Evolutionary conservation across 331 rosid genomes (phyloP).

Genomic region (Malus hybrid): DNA sequence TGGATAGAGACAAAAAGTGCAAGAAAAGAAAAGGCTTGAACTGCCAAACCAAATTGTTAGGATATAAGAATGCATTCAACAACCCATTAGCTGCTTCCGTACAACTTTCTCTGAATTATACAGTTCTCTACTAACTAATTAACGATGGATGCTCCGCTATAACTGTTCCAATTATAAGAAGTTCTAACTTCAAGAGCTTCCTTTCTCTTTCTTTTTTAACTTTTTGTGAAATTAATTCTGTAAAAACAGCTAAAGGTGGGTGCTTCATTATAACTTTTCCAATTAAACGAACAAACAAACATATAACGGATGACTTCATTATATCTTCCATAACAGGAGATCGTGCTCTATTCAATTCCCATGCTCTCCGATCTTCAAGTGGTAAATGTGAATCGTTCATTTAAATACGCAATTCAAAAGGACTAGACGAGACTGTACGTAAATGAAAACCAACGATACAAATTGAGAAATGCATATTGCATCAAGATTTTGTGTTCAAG

Average conservation of each 20-base stretch:
- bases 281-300: neutral
- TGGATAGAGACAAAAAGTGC: neutral
- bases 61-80: neutral
- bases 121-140: neutral
- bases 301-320: neutral
- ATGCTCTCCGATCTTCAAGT: neutral
- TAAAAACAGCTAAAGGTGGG: neutral
- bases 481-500: neutral
- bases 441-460: neutral
- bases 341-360: neutral
- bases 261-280: neutral
- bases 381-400: neutral
- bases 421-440: neutral
- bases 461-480: neutral
- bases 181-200: neutral
- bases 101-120: neutral
- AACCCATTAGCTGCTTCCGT: neutral
- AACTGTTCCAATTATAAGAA: neutral
- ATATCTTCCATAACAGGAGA: neutral
- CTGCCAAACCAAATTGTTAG: neutral
- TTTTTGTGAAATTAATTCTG: neutral
- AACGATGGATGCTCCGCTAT: neutral
- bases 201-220: neutral
- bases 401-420: neutral
- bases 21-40: neutral